These are phyloP conservation scores for Xylaria cubensis DNA, from an alignment of 495 filamentous ascomycete species.

Conservation along the genomic window DNA sequence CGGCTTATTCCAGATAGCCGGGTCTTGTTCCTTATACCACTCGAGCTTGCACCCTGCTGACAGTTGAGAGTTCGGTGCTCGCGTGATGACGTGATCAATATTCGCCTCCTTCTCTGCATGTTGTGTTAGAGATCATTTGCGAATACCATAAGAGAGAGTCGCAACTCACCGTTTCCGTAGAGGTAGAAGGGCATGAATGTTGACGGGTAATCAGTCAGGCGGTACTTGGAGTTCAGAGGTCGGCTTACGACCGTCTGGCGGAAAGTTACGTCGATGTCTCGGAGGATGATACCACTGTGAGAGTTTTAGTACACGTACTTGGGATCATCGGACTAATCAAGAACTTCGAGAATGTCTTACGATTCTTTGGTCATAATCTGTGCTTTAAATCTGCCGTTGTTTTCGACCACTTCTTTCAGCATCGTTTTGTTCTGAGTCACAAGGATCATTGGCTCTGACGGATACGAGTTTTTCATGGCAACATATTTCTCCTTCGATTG, in stretches of 20 bases:
- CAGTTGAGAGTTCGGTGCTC: constrained; percentile 42
- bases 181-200: constrained; percentile 53
- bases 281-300: constrained; percentile 31
- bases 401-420: constrained; percentile 27
- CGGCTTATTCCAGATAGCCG: constrained; percentile 24
- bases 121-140: neutral
- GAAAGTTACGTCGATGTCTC: constrained; percentile 39
- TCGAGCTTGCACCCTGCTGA: constrained; percentile 37
- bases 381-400: constrained; percentile 28
- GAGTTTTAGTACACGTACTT: neutral
- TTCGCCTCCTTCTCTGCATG: constrained; percentile 31
- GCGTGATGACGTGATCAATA: constrained; percentile 50
- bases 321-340: neutral
- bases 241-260: constrained; percentile 25
- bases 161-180: constrained; percentile 43
- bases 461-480: constrained; percentile 33
- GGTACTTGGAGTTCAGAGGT: constrained; percentile 39
- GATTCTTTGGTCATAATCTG: constrained; percentile 30
- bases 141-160: neutral
- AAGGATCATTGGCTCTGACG: constrained; percentile 30
- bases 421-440: constrained; percentile 31
- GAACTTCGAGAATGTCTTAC: constrained; percentile 10
- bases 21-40: constrained; percentile 23
- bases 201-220: constrained; percentile 43
- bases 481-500: constrained; percentile 33